These are phyloP conservation scores for Tuber brumale DNA, from an alignment of 495 filamentous ascomycete species.

Conservation along the genomic window DNA sequence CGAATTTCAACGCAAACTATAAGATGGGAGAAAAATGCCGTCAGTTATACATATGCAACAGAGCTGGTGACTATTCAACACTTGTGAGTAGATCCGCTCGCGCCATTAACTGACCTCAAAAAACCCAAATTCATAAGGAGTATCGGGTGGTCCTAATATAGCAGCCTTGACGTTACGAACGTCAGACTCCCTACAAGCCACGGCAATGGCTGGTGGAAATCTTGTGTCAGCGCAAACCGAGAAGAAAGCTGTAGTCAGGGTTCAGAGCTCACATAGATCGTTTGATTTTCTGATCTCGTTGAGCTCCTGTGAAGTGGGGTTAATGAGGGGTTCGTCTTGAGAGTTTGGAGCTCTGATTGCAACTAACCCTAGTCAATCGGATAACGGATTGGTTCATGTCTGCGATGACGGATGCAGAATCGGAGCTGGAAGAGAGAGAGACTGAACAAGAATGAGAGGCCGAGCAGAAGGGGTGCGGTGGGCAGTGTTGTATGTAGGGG, in stretches of 20 bases:
- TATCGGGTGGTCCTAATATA: conserved; percentile 87
- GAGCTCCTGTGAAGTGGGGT: conserved; percentile 58
- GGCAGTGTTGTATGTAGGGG: not conserved
- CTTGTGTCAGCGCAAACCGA: conserved; percentile 19
- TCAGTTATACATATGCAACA: conserved; percentile 8
- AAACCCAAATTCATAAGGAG: conserved; percentile 94
- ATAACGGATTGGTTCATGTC: conserved; percentile 71
- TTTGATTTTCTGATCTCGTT: conserved; percentile 70
- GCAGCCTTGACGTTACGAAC: conserved; percentile 81
- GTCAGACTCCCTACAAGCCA: conserved; percentile 77
- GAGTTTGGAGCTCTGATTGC: conserved; percentile 25
- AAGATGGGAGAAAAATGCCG: not conserved
- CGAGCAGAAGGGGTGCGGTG: not conserved
- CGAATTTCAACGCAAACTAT: conserved; percentile 62
- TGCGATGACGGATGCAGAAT: conserved; percentile 7
- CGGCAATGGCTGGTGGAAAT: conserved; percentile 61
- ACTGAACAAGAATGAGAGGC: not conserved
- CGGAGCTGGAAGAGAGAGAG: not conserved
- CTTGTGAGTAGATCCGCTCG: conserved; percentile 1
- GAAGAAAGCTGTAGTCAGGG: conserved; percentile 5
- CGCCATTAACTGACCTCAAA: conserved; percentile 61
- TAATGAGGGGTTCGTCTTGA: conserved; percentile 44
- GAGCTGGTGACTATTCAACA: not conserved
- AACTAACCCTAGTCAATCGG: conserved; percentile 69
- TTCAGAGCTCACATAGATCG: conserved; percentile 63